These are phyloP conservation scores for Puccinia hordei DNA, from an alignment of 1,284 basidiomycete genomes.

Conservation along the genomic window DNA sequence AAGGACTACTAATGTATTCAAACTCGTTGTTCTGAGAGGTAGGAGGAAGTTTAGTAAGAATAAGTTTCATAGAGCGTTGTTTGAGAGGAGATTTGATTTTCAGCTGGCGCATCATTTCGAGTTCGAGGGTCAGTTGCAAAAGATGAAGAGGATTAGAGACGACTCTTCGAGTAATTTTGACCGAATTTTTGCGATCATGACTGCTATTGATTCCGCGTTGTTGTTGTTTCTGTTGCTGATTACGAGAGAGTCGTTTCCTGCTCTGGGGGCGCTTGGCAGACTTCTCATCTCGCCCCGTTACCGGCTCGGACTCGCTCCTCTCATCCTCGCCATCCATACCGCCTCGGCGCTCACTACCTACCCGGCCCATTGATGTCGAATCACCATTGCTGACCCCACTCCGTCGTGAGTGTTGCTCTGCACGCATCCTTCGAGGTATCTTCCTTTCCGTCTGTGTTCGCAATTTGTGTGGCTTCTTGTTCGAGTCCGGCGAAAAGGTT, in stretches of 20 bases:
- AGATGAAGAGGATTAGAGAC: conserved; percentile 55
- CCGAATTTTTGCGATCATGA: neutral
- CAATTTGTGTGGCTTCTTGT: neutral
- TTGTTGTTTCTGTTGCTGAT: neutral
- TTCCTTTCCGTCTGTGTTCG: neutral
- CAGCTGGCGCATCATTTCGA: conserved; percentile 54
- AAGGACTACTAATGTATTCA: neutral
- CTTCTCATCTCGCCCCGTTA: neutral
- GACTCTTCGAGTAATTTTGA: conserved; percentile 25
- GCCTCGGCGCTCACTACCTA: neutral
- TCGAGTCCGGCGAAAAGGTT: neutral
- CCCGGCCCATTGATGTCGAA: neutral
- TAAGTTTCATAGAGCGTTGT: conserved; percentile 6
- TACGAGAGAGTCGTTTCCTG: neutral
- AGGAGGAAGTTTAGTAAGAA: neutral
- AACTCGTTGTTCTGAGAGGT: neutral
- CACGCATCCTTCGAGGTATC: neutral
- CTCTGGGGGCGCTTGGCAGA: neutral
- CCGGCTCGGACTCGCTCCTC: neutral
- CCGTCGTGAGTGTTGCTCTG: neutral
- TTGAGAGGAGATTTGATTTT: conserved; percentile 52
- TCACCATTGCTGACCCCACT: neutral
- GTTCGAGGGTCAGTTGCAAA: conserved; percentile 54
- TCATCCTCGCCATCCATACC: neutral
- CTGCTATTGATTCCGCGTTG: neutral